Conservation (phyloP, 768 basidiomycete species). For the Roridomyces roridus region DNA sequence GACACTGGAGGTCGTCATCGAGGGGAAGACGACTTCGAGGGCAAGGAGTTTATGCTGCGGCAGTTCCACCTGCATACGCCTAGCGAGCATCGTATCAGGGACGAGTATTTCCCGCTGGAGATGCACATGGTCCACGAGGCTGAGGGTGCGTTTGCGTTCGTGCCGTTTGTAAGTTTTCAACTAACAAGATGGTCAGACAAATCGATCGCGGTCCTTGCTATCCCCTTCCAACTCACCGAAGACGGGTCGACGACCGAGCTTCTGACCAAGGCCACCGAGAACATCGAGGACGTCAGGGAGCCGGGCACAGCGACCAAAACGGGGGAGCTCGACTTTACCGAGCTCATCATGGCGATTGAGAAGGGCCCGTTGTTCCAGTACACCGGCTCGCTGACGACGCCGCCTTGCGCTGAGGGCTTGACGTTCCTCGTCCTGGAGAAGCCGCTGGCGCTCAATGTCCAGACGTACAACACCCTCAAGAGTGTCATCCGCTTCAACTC, state of each 20-base stretch:
- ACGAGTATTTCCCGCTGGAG: conserved; percentile 27
- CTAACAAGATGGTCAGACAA: conserved; percentile 8
- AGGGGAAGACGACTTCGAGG: conserved; percentile 21
- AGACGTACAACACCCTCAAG: conserved; percentile 25
- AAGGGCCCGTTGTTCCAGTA: conserved; percentile 19
- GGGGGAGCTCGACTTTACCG: conserved; percentile 16
- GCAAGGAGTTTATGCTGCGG: conserved; percentile 20
- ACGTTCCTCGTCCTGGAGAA: conserved; percentile 25
- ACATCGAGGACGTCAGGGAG: conserved; percentile 11
- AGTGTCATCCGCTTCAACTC: conserved; percentile 24
- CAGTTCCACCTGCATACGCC: conserved; percentile 26
- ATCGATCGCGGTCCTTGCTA: conserved; percentile 22
- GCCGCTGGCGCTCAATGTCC: conserved; percentile 19
- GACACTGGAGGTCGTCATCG: conserved; percentile 21
- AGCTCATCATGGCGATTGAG: conserved; percentile 18
- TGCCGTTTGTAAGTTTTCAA: not conserved
- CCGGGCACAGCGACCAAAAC: conserved; percentile 22
- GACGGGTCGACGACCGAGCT: conserved; percentile 21
- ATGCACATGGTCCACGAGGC: conserved; percentile 26
- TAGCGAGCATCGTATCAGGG: conserved; percentile 24
- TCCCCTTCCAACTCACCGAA: conserved; percentile 25
- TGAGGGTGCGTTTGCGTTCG: not conserved
- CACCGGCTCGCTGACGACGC: conserved; percentile 25
- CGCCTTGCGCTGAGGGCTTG: conserved; percentile 23
- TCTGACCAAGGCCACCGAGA: conserved; percentile 19